Base-by-base conservation (phyloP, 2,329 filamentous ascomycete species). In the Pseudopithomyces maydicus region DNA sequence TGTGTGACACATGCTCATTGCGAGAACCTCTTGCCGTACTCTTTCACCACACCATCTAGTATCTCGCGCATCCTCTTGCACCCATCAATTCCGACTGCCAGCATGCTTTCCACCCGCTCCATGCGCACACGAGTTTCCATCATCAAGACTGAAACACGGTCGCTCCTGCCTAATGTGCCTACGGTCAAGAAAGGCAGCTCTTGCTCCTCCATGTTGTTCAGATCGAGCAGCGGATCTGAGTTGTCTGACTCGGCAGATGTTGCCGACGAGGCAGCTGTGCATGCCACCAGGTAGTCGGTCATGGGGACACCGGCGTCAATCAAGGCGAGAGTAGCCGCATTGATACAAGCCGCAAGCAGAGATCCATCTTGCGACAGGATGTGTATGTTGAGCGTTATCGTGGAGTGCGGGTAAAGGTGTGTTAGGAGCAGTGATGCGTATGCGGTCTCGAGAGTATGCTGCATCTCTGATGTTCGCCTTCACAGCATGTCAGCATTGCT, bases 231-330 rank as follows among this genome's bases (percentile, higher is more conserved):
- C 2, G 91, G 91, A 68, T 96, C 91, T 11, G 90, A 89, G 2
- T 85, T 85, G 57, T 83, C 80, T 1, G 58, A 52, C 2, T 70
- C 71, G 4, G 67, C 66, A 8, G 61, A 62, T 0, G 86, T 84
- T 0, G 88, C 88, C 0, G 90, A 91, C 14, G 89, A 90, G 3
- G 93, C 95, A 0, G 92, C 90, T 0, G 93, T 97, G 77, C 91
- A 96, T 6, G 93, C 92, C 20, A 88, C 88, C 2, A 98, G 85
- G 73, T 97, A 96, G 72, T 96, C 92, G 2, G 88, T 87, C 93
- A 98, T 97, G 22, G 95, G 95, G 19, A 99, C 89, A 51, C 95
- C 95, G 0, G 95, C 95, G 73, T 99, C 95, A 60, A 98, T 89
- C 20, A 98, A 86, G 0, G 95, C 95, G 12, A 99, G 85, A 0